Evolutionary conservation across 768 basidiomycete species (phyloP), one percentile per base, ranked within the genome.

Genomic region (Mycena galericulata): DNA sequence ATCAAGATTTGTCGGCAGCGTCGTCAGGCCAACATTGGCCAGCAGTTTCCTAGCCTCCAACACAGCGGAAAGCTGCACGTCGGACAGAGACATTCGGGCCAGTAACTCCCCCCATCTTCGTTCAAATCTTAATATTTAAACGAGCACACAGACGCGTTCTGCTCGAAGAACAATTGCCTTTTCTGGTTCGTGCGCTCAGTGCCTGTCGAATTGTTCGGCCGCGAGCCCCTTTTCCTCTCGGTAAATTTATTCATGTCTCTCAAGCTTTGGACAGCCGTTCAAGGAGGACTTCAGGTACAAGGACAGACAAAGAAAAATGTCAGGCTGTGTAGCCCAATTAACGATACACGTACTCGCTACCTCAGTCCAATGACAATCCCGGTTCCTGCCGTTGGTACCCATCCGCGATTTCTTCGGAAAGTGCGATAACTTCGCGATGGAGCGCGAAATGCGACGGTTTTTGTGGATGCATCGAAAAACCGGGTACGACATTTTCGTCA

Each of bases 21-120:
- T 62, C 38, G 60, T 51, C 49, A 62, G 51, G 60, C 60, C 55
- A 26, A 58, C 64, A 51, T 65, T 30, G 10, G 22, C 55, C 4
- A 65, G 55, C 5, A 65, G 54, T 30, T 47, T 65, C 24, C 47
- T 46, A 18, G 63, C 63, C 45, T 56, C 50, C 14, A 32, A 10
- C 50, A 62, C 61, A 4, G 61, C 61, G 18, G 38, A 3, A 20
- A 40, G 61, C 51, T 62, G 61, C 40, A 20, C 49, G 17, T 38
- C 34, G 4, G 61, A 62, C 26, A 62, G 38, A 65, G 38, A 11
- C 54, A 65, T 65, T 57, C 27, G 24, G 38, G 24, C 26, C 32
- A 11, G 45, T 36, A 6, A 43, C 2, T 45, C 34, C 2, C 14
- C 34, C 29, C n/a, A 46, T 46, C n/a, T 30, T 40, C 34, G 38